Percentiles rank a stretch among this genome's conserved stretches.
These are phyloP conservation scores for Thermothielavioides terrestris DNA, from an alignment of 495 filamentous ascomycete genomes.

Conservation along the genomic window DNA sequence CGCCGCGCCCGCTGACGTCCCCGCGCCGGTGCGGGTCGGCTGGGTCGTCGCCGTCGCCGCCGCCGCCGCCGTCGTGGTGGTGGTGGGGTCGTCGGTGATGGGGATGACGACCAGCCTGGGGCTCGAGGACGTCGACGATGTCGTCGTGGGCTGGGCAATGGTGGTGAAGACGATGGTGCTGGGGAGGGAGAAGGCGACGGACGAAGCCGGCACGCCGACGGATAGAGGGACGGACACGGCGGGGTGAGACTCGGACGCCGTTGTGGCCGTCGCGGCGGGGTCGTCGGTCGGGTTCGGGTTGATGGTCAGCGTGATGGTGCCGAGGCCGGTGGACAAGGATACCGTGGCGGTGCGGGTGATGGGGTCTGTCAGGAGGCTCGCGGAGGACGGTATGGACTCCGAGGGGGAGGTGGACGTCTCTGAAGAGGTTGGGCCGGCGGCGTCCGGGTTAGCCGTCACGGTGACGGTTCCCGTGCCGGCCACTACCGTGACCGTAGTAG, in stretches of 20 bases:
- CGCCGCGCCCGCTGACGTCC: background rate
- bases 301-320: slow-evolving; percentile 7
- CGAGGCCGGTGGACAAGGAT: background rate
- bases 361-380: background rate
- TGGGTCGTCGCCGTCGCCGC: background rate
- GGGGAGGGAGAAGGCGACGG: background rate
- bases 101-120: background rate
- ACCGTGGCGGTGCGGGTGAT: slow-evolving; percentile 10
- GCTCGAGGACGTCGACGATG: background rate
- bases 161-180: background rate
- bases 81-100: background rate
- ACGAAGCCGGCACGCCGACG: too few relatives aligned
- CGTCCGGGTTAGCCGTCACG: slow-evolving; percentile 5
- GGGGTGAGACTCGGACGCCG: background rate
- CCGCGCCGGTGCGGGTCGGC: background rate
- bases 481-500: slow-evolving; percentile 4
- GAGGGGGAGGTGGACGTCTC: background rate
- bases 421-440: background rate
- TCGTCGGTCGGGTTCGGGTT: background rate
- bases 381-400: background rate
- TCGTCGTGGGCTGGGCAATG: background rate
- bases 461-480: slow-evolving; percentile 9
- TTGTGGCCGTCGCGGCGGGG: background rate
- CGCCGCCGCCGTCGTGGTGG: background rate
- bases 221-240: background rate